phyloP scores from a whole-genome alignment of 2,329 filamentous ascomycete species.

The Fusarium xyrophilum region DNA sequence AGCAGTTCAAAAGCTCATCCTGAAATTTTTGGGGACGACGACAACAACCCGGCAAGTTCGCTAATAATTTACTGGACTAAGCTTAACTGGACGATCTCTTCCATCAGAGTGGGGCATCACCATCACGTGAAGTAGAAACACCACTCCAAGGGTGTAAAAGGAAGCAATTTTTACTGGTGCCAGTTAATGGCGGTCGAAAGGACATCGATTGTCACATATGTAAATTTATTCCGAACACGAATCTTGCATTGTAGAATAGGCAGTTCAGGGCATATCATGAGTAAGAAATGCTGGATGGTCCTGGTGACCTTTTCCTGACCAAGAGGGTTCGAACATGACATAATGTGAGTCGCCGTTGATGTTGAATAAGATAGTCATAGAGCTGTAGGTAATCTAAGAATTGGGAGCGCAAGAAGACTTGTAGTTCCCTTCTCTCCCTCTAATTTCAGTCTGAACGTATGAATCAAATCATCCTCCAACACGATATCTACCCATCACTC shows the following conservation, averaged over 20 bases:
- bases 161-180: neutral
- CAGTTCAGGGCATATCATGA: constrained; percentile 5
- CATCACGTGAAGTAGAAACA: constrained; percentile 27
- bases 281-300: neutral
- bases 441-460: neutral
- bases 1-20: constrained; percentile 24
- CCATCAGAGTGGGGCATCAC: constrained; percentile 18
- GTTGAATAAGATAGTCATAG: neutral
- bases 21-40: constrained; percentile 37
- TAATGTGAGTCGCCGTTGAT: neutral
- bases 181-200: neutral
- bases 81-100: constrained; percentile 30
- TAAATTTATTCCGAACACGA: neutral
- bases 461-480: neutral
- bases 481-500: neutral
- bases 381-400: neutral
- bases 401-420: neutral
- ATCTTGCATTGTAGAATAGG: neutral
- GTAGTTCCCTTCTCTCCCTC: neutral
- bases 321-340: neutral
- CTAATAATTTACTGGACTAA: constrained; percentile 27
- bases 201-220: neutral
- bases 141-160: neutral
- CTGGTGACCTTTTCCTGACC: neutral
- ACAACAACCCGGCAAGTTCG: constrained; percentile 16